Conservation (phyloP, 129 eudicot species). For the Erigeron canadensis region DNA sequence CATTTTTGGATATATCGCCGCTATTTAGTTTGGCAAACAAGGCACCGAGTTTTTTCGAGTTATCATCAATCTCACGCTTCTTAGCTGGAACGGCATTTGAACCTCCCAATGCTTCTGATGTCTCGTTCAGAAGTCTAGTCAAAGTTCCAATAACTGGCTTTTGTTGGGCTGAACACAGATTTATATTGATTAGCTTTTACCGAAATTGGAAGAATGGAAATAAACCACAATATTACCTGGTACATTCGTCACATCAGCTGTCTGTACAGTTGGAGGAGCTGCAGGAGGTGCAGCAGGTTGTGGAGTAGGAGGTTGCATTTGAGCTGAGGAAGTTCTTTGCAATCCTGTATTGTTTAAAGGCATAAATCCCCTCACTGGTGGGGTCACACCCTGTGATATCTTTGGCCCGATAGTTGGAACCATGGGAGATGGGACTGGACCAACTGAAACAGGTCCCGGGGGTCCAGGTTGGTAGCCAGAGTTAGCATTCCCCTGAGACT, state of each 20-base stretch:
- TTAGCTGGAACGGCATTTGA: slow-evolving; percentile 77
- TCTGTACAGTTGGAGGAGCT: slow-evolving; percentile 90
- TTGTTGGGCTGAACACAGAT: slow-evolving; percentile 58
- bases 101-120: slow-evolving; percentile 92
- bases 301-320: slow-evolving; percentile 68
- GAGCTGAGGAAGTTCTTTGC: slow-evolving; percentile 56
- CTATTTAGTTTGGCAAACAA: slow-evolving; percentile 76
- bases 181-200: neutral
- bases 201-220: neutral
- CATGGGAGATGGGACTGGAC: slow-evolving; percentile 42
- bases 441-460: slow-evolving; percentile 52
- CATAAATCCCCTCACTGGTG: slow-evolving; percentile 58
- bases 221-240: slow-evolving; percentile 47
- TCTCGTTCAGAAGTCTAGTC: slow-evolving; percentile 80
- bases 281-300: slow-evolving; percentile 58
- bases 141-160: slow-evolving; percentile 80
- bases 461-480: slow-evolving; percentile 59
- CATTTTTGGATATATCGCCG: slow-evolving; percentile 86
- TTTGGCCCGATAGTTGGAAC: slow-evolving; percentile 15
- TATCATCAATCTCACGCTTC: slow-evolving; percentile 91
- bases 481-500: slow-evolving; percentile 55
- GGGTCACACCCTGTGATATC: slow-evolving; percentile 39
- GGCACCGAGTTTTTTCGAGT: slow-evolving; percentile 88
- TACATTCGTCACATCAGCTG: slow-evolving; percentile 86
- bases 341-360: slow-evolving; percentile 48